Conservation (phyloP, 768 basidiomycete species). For the Lactarius hatsudake region DNA sequence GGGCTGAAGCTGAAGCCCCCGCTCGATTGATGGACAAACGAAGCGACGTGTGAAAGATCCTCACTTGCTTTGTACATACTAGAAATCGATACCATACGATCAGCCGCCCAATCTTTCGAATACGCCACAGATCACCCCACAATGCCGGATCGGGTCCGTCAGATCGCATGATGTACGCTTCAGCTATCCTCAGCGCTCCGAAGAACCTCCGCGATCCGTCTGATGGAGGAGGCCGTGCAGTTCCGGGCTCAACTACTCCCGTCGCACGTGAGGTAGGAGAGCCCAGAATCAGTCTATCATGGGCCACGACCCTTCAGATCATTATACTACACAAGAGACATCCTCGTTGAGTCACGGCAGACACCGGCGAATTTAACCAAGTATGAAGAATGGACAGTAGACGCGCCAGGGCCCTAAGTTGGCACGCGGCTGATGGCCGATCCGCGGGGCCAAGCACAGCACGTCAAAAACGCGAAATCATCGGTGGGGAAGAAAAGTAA, state of each 20-base stretch:
- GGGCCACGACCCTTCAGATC: background rate
- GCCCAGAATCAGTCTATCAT: background rate
- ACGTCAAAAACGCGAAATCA: background rate
- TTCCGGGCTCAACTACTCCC: background rate
- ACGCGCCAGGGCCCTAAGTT: background rate
- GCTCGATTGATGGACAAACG: background rate
- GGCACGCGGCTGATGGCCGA: background rate
- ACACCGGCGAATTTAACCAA: background rate
- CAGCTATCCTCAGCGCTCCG: background rate
- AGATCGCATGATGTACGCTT: background rate
- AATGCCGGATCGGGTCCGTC: background rate
- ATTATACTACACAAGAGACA: background rate
- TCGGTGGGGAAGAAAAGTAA: background rate
- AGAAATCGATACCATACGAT: background rate
- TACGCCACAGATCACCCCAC: background rate
- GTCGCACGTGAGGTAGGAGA: background rate
- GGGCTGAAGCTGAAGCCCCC: background rate
- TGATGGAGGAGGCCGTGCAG: background rate
- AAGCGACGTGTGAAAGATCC: background rate
- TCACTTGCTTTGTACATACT: background rate
- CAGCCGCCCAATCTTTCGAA: background rate
- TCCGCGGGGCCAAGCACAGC: background rate
- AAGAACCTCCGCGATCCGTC: background rate
- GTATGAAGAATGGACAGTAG: background rate
- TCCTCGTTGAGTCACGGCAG: background rate